Evolutionary conservation across 2,329 filamentous ascomycete species (phyloP), one percentile per base, ranked within the genome.

Genomic region (Alternaria sp.): DNA sequence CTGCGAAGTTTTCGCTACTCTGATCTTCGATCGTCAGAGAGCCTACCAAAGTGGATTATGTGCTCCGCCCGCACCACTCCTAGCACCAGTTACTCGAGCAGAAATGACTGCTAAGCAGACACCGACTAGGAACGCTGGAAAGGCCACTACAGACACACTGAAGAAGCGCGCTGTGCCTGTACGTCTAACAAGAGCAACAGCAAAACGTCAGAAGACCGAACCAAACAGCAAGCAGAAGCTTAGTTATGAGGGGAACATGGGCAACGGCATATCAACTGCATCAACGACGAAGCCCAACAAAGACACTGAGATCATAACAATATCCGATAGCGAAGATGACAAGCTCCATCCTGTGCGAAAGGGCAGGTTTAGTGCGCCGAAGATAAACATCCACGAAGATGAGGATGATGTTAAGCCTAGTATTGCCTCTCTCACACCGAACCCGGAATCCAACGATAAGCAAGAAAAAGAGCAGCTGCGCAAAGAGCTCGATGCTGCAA

Each of bases 21-120:
- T 64, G 4, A 50, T 67, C 3, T 60, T 61, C 28, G 16, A 65
- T 60, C 63, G 62, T 8, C 52, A 57, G 20, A 7, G n/a, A 11
- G 63, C 54, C 4, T 65, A 65, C 22, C 48, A 38, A 22, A 28
- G 14, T n/a, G 12, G 30, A 18, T 38, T n/a, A 14, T 27, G 25
- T 27, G 25, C 25, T 27, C 25, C 25, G 25, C 7, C 25, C 25
- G 0, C 25, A 27, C 6, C 25, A 27, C 25, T 27, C 6, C 25
- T 27, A 27, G 25, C 25, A 7, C 25, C 25, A 27, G 25, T 27
- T 27, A 27, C 25, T 27, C 25, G 25, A 54, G 27, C 41, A 40
- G 28, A 48, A 5, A 41, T 48, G 16, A 25, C 32, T 7, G 16
- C 20, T n/a, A 59, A 50, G 40, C 34, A n/a, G 28, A 40, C 20